phyloP scores from a whole-genome alignment of 805 yeast genomes.

The Cyberlindnera misumaiensis region DNA sequence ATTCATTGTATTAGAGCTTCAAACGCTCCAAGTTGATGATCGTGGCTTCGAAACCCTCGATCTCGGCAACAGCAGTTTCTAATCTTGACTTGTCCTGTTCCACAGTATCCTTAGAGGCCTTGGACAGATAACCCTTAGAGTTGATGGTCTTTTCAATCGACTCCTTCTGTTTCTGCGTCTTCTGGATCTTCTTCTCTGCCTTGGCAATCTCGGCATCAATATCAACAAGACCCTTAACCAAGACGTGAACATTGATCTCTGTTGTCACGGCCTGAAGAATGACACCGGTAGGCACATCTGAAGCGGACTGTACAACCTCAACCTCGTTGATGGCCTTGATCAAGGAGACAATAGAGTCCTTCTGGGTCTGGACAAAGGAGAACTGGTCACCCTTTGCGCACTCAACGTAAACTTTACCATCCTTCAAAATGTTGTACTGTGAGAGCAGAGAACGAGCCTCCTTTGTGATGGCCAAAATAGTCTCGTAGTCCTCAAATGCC shows the following conservation, averaged over 20 bases:
- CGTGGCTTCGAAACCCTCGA: slow-evolving; percentile 83
- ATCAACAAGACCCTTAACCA: slow-evolving; percentile 93
- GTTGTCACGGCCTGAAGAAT: slow-evolving; percentile 79
- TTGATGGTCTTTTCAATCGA: slow-evolving; percentile 63
- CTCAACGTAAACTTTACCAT: slow-evolving; percentile 82
- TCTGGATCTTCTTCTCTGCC: slow-evolving; percentile 69
- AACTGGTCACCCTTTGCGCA: slow-evolving; percentile 41
- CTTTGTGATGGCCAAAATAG: slow-evolving; percentile 80
- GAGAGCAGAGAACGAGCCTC: slow-evolving; percentile 87
- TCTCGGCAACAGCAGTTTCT: slow-evolving; percentile 74
- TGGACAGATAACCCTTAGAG: slow-evolving; percentile 73
- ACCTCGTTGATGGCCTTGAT: slow-evolving; percentile 85
- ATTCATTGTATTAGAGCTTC: slow-evolving; percentile 36
- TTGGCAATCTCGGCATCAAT: slow-evolving; percentile 85
- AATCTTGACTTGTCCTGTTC: slow-evolving; percentile 64
- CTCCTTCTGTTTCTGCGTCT: slow-evolving; percentile 51
- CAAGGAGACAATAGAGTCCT: slow-evolving; percentile 81
- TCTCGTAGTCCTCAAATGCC: slow-evolving; percentile 72
- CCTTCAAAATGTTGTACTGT: slow-evolving; percentile 82
- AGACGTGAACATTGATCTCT: slow-evolving; percentile 75
- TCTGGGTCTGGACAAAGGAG: slow-evolving; percentile 59
- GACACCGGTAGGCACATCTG: slow-evolving; percentile 79
- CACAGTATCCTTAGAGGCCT: slow-evolving; percentile 78
- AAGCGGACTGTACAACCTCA: slow-evolving; percentile 48
- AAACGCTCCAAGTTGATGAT: slow-evolving; percentile 78